phyloP scores from a whole-genome alignment of 345 rosid genomes.

The Eucalyptus cloeziana region DNA sequence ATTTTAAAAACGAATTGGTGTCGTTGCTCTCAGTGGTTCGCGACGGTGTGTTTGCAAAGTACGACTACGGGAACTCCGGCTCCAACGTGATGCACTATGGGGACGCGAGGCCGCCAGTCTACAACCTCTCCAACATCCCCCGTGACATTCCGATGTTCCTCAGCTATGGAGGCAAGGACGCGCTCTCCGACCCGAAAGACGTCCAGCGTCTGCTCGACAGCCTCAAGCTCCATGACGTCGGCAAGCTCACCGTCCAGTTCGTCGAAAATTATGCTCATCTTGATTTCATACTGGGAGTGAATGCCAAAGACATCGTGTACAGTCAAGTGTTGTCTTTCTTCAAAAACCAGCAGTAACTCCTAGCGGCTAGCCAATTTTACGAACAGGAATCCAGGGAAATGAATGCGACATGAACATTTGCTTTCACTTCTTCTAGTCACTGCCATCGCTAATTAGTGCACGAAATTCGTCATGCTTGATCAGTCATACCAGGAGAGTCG shows the following conservation, averaged over 20 bases:
- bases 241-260: slow-evolving; percentile 52
- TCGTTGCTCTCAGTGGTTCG: slow-evolving; percentile 39
- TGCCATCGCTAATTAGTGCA: not conserved
- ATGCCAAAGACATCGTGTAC: slow-evolving; percentile 74
- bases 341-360: not conserved
- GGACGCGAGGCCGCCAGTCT: slow-evolving; percentile 41
- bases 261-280: slow-evolving; percentile 67
- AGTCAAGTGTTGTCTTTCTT: slow-evolving; percentile 50
- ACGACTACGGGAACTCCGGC: slow-evolving; percentile 47
- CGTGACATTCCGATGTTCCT: slow-evolving; percentile 53
- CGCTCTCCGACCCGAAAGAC: slow-evolving; percentile 54
- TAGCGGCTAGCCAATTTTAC: not conserved
- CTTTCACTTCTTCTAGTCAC: not conserved
- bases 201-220: slow-evolving; percentile 43
- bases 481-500: not conserved
- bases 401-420: not conserved
- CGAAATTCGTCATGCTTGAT: not conserved
- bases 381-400: not conserved
- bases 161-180: slow-evolving; percentile 67
- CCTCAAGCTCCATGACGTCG: slow-evolving; percentile 52
- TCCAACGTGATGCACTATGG: slow-evolving; percentile 54
- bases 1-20: not conserved
- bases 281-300: slow-evolving; percentile 81
- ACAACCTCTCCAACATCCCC: slow-evolving; percentile 77
- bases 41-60: slow-evolving; percentile 47